Percentiles rank a stretch among this genome's conserved stretches.
These are phyloP conservation scores for Monosporascus sp. DNA, from an alignment of 2,329 filamentous ascomycete genomes.

Conservation along the genomic window DNA sequence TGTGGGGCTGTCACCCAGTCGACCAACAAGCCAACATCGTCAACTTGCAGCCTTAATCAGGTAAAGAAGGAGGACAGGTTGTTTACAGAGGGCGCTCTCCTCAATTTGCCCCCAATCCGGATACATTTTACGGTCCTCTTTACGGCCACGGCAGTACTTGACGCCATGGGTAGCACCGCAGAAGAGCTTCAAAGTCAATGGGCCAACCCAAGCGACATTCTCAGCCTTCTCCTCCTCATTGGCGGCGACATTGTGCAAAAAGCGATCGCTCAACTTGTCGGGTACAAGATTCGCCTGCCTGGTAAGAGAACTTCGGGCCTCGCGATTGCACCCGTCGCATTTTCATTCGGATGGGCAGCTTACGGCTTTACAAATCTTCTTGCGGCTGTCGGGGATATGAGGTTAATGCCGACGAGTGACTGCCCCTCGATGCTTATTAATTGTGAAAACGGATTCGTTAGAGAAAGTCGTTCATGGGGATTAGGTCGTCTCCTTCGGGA, in stretches of 20 bases:
- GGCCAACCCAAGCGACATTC: constrained; percentile 12
- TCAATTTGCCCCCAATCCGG: no score
- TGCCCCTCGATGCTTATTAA: constrained; percentile 3
- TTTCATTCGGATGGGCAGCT: constrained; percentile 15
- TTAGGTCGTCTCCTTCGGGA: constrained; percentile 11
- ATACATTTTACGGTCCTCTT: no score
- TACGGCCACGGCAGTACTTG: no score
- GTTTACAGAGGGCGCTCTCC: no score
- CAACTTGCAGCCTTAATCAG: no score
- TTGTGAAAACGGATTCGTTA: constrained; percentile 1
- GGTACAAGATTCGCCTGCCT: not conserved
- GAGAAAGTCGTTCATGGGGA: constrained; percentile 10
- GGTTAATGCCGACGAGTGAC: constrained; percentile 8
- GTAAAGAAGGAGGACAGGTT: no score
- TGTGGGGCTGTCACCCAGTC: no score
- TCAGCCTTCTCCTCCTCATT: constrained; percentile 12
- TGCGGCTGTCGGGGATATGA: constrained; percentile 7
- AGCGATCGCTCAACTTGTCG: constrained; percentile 10
- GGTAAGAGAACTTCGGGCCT: not conserved
- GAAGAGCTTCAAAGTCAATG: constrained; percentile 5
- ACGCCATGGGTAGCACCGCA: no score
- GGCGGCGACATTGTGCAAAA: constrained; percentile 13
- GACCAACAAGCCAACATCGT: no score
- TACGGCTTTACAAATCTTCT: constrained; percentile 9
- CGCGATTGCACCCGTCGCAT: constrained; percentile 9